phyloP scores from a whole-genome alignment of 2,329 filamentous ascomycete species.

The Phialemoniopsis sp. region DNA sequence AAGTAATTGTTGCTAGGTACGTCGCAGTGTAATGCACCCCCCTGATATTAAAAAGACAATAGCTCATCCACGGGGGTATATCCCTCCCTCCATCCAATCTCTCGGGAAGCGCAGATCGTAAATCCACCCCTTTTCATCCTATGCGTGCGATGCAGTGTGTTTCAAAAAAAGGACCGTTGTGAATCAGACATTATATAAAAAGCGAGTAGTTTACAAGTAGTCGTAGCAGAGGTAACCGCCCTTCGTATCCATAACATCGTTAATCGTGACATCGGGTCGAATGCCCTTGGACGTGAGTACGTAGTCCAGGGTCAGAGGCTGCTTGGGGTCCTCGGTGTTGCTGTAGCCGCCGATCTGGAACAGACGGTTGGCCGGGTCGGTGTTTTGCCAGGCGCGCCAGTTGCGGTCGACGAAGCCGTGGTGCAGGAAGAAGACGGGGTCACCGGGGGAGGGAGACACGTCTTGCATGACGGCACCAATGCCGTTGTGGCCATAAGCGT shows the following conservation, averaged over 20 bases:
- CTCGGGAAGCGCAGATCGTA: no score
- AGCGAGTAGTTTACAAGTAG: slow-evolving; percentile 1
- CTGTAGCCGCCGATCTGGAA: slow-evolving; percentile 7
- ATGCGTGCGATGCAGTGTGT: no score
- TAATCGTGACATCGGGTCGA: slow-evolving; percentile 3
- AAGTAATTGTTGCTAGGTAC: no score
- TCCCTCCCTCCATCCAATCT: no score
- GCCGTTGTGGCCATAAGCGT: slow-evolving; percentile 29
- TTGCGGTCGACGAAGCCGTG: slow-evolving; percentile 26
- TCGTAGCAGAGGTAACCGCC: slow-evolving; percentile 10
- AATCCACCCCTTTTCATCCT: no score
- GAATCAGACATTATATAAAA: no score
- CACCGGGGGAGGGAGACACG: slow-evolving; percentile 24
- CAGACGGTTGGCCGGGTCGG: slow-evolving; percentile 9
- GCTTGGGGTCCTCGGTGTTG: background rate
- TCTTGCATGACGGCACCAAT: slow-evolving; percentile 28
- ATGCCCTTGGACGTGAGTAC: slow-evolving; percentile 7
- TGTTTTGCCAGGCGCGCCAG: slow-evolving; percentile 24
- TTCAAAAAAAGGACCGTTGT: no score
- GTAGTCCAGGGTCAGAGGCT: slow-evolving; percentile 8
- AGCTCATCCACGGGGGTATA: no score
- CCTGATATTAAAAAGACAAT: no score
- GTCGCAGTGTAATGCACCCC: no score
- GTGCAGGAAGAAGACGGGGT: slow-evolving; percentile 29
- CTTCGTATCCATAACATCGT: slow-evolving; percentile 11